Conservation (phyloP, 1,284 basidiomycete genomes). For the Ustilago trichophora region DNA sequence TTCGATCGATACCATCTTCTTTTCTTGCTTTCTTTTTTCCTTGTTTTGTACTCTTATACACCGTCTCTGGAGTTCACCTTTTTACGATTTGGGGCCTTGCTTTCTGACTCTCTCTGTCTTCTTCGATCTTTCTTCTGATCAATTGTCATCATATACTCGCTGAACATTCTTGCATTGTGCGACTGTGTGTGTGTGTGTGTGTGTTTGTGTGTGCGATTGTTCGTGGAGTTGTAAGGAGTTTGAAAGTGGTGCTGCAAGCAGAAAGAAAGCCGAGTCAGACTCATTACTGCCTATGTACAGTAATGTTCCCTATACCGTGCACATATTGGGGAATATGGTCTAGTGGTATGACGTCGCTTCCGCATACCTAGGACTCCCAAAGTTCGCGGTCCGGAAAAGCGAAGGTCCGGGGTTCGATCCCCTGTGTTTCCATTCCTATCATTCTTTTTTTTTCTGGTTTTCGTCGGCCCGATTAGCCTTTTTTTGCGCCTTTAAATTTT, state of each 20-base stretch:
- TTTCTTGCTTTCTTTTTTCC: too few relatives aligned
- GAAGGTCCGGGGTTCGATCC: conserved; percentile 55
- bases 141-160: conserved; percentile 35
- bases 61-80: conserved; percentile 30
- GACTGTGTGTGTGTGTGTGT: too few relatives aligned
- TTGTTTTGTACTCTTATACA: conserved; percentile 57
- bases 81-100: conserved; percentile 21
- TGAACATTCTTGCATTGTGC: too few relatives aligned
- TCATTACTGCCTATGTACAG: too few relatives aligned
- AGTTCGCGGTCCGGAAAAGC: conserved; percentile 30
- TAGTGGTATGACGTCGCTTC: conserved; percentile 56
- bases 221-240: too few relatives aligned
- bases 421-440: conserved; percentile 53
- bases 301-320: too few relatives aligned
- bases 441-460: conserved; percentile 21
- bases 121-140: neutral
- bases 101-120: conserved; percentile 12
- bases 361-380: conserved; percentile 20
- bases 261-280: too few relatives aligned
- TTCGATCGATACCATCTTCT: conserved; percentile 8
- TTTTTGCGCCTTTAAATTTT: too few relatives aligned
- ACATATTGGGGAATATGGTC: conserved; percentile 45
- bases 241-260: too few relatives aligned
- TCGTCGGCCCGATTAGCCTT: too few relatives aligned
- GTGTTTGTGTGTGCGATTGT: too few relatives aligned